Conservation (phyloP, 75 land plant species). For the Sequoiadendron giganteum region DNA sequence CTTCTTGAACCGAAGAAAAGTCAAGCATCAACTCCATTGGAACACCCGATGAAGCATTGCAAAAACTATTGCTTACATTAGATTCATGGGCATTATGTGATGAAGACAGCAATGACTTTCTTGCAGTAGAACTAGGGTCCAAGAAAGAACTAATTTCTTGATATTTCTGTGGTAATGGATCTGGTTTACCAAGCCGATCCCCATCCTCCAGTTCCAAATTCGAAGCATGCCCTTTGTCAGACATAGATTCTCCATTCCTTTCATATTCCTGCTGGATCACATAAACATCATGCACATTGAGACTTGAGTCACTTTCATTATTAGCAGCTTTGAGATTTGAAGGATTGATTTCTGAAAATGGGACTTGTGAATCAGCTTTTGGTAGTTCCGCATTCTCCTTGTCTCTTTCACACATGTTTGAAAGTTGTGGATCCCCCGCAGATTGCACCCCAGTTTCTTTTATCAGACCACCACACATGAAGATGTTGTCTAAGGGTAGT, state of each 20-base stretch:
- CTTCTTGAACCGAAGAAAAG: constrained; percentile 28
- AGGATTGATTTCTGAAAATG: constrained; percentile 17
- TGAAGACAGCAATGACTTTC: background rate
- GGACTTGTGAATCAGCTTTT: constrained; percentile 8
- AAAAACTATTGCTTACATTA: background rate
- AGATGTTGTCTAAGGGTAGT: constrained; percentile 27
- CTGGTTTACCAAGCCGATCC: constrained; percentile 4
- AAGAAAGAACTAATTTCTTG: background rate
- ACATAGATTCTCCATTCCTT: constrained; percentile 10
- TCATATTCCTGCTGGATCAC: constrained; percentile 26
- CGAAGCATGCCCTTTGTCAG: background rate
- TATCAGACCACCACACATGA: constrained; percentile 12
- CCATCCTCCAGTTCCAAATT: background rate
- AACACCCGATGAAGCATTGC: constrained; percentile 15
- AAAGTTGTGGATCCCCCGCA: constrained; percentile 5
- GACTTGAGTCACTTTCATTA: constrained; percentile 2
- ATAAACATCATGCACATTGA: constrained; percentile 9
- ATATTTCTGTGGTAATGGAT: constrained; percentile 8
- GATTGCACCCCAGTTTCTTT: constrained; percentile 19
- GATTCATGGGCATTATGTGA: background rate
- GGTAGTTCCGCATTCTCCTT: constrained; percentile 20
- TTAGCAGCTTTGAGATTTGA: background rate
- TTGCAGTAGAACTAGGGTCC: background rate
- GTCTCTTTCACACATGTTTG: constrained; percentile 15
- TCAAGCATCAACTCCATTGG: constrained; percentile 17